Conservation (phyloP, 768 basidiomycete genomes). For the Naganishia antarctica region DNA sequence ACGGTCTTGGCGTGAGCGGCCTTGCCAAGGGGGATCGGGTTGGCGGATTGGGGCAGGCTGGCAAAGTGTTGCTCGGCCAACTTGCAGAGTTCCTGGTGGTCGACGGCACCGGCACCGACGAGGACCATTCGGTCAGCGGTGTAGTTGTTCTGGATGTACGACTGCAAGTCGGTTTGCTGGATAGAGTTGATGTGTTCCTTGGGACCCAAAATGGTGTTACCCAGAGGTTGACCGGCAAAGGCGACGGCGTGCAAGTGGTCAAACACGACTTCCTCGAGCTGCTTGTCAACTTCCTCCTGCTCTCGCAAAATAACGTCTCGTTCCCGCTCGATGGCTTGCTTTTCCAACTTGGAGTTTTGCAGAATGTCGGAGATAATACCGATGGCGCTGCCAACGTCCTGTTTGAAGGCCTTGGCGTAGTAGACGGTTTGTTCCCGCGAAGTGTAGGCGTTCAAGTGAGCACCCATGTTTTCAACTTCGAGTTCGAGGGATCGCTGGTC, state of each 20-base stretch:
- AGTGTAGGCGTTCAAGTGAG: slow-evolving; percentile 96
- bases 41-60: slow-evolving; percentile 74
- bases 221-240: slow-evolving; percentile 93
- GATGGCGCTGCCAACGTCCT: slow-evolving; percentile 82
- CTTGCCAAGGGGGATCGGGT: slow-evolving; percentile 82
- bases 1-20: slow-evolving; percentile 67
- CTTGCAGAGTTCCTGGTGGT: slow-evolving; percentile 85
- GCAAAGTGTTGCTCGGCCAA: slow-evolving; percentile 93
- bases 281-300: slow-evolving; percentile 98
- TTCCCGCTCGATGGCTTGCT: slow-evolving; percentile 81
- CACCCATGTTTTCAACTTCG: slow-evolving; percentile 95
- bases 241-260: slow-evolving; percentile 96
- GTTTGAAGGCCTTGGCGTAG: slow-evolving; percentile 96
- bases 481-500: slow-evolving; percentile 86
- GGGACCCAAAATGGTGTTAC: slow-evolving; percentile 94
- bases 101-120: slow-evolving; percentile 91
- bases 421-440: slow-evolving; percentile 98
- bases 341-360: slow-evolving; percentile 91
- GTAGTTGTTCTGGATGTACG: slow-evolving; percentile 96
- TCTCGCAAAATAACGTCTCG: slow-evolving; percentile 93
- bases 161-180: slow-evolving; percentile 76
- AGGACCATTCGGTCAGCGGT: slow-evolving; percentile 98
- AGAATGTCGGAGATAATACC: slow-evolving; percentile 98
- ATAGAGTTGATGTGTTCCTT: slow-evolving; percentile 94
- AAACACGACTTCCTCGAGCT: slow-evolving; percentile 95